These are phyloP conservation scores for Saturnispora zaruensis DNA, from an alignment of 805 yeast species.

Conservation along the genomic window DNA sequence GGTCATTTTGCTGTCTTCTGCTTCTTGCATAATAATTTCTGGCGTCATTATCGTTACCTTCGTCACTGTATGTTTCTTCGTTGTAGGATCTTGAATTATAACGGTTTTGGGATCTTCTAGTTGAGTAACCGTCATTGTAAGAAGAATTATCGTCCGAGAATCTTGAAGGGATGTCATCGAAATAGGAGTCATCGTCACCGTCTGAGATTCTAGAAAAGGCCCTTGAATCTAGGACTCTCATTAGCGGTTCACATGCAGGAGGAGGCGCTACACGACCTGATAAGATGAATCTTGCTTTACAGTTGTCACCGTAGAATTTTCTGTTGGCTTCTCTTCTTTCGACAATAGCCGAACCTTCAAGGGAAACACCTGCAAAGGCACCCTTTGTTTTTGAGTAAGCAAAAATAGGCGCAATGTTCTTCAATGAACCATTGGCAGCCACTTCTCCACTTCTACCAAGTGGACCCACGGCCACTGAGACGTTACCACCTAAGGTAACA, in stretches of 20 bases:
- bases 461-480: constrained; percentile 96
- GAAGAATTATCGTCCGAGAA: constrained; percentile 52
- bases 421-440: constrained; percentile 86
- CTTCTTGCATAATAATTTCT: constrained; percentile 14
- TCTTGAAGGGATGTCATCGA: constrained; percentile 66
- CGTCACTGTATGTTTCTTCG: constrained; percentile 26
- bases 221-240: constrained; percentile 77
- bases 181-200: constrained; percentile 53
- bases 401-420: constrained; percentile 82
- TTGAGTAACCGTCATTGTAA: constrained; percentile 16
- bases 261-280: constrained; percentile 90
- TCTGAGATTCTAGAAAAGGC: constrained; percentile 54
- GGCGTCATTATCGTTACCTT: constrained; percentile 20
- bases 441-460: constrained; percentile 97
- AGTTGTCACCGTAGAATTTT: constrained; percentile 81
- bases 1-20: constrained; percentile 1
- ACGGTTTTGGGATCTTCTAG: constrained; percentile 6
- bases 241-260: constrained; percentile 77
- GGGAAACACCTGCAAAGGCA: constrained; percentile 91
- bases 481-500: constrained; percentile 88
- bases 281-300: constrained; percentile 81
- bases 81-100: constrained; percentile 17
- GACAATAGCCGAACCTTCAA: constrained; percentile 93
- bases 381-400: constrained; percentile 95
- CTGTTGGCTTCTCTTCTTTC: constrained; percentile 97